A percentile compares a stretch with the other conserved stretches of the same genome.
phyloP scores from a whole-genome alignment of 2,329 filamentous ascomycete species.

The Venturia pyrina region DNA sequence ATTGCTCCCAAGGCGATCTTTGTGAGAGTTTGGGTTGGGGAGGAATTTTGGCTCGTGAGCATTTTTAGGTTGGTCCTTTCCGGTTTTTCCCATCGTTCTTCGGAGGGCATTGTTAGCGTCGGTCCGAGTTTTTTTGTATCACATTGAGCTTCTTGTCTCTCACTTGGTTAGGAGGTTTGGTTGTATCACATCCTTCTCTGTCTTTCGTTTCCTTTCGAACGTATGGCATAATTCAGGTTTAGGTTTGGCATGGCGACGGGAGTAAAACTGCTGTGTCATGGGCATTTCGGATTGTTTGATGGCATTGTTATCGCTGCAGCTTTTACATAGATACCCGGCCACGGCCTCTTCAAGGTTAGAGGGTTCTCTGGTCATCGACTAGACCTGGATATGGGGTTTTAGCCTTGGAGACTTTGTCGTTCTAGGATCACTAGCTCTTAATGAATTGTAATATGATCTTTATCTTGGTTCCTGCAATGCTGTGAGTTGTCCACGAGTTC shows the following conservation, averaged over 20 bases:
- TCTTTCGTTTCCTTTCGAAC: background rate
- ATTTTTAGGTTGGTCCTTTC: background rate
- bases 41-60: background rate
- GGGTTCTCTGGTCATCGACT: background rate
- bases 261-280: background rate
- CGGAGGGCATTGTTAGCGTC: background rate
- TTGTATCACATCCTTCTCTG: background rate
- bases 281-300: background rate
- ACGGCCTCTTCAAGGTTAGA: background rate
- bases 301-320: background rate
- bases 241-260: background rate
- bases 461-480: background rate
- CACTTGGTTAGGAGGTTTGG: background rate
- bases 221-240: background rate
- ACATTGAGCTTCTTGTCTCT: background rate
- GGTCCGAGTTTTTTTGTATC: background rate
- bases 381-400: background rate
- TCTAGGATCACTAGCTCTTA: background rate
- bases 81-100: background rate
- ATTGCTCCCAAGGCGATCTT: conserved; percentile 1
- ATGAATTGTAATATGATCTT: background rate
- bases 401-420: background rate
- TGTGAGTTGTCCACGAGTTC: background rate
- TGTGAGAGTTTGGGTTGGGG: background rate
- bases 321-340: conserved; percentile 1